Evolutionary conservation across 495 filamentous ascomycete species (phyloP).

Genomic region (Penicillium paxilli): DNA sequence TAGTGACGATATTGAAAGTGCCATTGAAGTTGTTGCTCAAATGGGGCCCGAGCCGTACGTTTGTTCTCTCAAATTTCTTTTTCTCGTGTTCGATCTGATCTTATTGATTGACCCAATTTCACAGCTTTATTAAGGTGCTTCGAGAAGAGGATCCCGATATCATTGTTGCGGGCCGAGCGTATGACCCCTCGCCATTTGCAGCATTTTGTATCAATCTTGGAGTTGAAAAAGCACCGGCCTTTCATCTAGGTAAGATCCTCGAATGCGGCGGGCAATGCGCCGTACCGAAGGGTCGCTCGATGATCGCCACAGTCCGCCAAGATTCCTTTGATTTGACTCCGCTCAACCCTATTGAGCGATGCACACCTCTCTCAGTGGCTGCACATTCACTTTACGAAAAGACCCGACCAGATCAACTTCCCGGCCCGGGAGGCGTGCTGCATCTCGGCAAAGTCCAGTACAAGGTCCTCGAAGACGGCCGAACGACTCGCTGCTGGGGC

Average conservation of each 20-base stretch:
- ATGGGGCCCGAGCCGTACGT: slow-evolving; percentile 29
- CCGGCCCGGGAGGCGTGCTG: slow-evolving; percentile 48
- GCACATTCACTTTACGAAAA: slow-evolving; percentile 56
- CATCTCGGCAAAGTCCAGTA: slow-evolving; percentile 36
- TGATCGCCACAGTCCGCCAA: slow-evolving; percentile 35
- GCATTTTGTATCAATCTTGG: too few relatives aligned
- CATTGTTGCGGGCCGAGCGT: slow-evolving; percentile 48
- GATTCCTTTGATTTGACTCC: slow-evolving; percentile 47
- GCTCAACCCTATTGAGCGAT: slow-evolving; percentile 25
- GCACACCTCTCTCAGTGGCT: slow-evolving; percentile 46
- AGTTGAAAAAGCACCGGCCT: too few relatives aligned
- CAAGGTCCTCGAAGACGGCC: slow-evolving; percentile 35
- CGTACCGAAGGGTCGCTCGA: slow-evolving; percentile 40
- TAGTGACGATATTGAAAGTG: slow-evolving; percentile 33
- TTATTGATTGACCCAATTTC: too few relatives aligned
- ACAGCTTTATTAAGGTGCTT: too few relatives aligned
- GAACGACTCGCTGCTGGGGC: slow-evolving; percentile 39
- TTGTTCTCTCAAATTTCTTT: too few relatives aligned
- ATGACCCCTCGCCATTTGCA: slow-evolving; percentile 50
- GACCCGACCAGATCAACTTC: slow-evolving; percentile 42
- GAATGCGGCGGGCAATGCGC: slow-evolving; percentile 52
- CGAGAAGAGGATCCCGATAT: slow-evolving; percentile 44
- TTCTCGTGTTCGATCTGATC: too few relatives aligned
- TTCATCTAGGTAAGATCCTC: slow-evolving; percentile 55
- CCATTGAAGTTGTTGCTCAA: slow-evolving; percentile 30